Conservation (phyloP, 345 rosid species). For the Rhodamnia rubescens region DNA sequence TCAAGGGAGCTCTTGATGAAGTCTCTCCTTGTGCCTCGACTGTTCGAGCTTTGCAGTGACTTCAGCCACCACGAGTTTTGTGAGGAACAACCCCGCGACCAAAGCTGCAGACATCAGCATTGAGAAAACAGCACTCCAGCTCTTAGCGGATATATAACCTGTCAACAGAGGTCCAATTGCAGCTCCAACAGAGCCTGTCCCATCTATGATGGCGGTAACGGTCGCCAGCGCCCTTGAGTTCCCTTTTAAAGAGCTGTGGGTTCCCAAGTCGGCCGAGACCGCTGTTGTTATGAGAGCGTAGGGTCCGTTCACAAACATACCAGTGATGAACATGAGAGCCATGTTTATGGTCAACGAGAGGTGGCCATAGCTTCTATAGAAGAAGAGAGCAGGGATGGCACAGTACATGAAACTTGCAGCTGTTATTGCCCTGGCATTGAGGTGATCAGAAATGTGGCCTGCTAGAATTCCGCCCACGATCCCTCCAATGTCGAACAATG, state of each 20-base stretch:
- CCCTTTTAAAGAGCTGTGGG: conserved; percentile 82
- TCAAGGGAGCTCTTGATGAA: conserved; percentile 6
- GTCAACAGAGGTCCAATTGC: conserved; percentile 91
- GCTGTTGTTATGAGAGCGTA: conserved; percentile 95
- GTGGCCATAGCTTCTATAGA: conserved; percentile 76
- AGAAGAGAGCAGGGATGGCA: conserved; percentile 77
- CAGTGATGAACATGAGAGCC: conserved; percentile 65
- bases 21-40: conserved; percentile 16
- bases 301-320: conserved; percentile 90
- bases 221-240: conserved; percentile 91
- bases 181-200: conserved; percentile 96
- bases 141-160: conserved; percentile 72
- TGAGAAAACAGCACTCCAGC: conserved; percentile 84
- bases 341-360: conserved; percentile 53
- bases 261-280: conserved; percentile 90
- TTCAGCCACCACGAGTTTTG: conserved; percentile 71
- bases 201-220: conserved; percentile 93
- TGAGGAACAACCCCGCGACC: conserved; percentile 65
- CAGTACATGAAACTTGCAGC: conserved; percentile 92
- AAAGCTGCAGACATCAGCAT: conserved; percentile 93
- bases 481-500: conserved; percentile 90
- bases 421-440: conserved; percentile 83
- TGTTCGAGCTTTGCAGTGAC: conserved; percentile 54
- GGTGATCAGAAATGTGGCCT: conserved; percentile 75
- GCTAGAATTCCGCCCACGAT: conserved; percentile 93